These are phyloP conservation scores for Plasmodium vivax DNA, from an alignment of 169 alveolate genomes.

Conservation along the genomic window DNA sequence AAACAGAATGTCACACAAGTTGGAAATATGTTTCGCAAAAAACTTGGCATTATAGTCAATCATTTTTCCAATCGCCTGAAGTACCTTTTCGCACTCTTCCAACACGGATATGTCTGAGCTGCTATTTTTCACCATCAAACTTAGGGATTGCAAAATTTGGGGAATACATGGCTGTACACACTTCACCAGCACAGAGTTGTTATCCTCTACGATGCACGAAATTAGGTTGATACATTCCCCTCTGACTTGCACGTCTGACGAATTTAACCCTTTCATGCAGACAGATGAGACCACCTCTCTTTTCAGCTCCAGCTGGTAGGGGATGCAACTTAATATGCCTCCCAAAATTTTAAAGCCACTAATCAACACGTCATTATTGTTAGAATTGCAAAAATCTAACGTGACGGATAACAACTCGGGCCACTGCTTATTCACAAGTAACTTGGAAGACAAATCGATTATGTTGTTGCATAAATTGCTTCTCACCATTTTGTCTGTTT, in stretches of 20 bases:
- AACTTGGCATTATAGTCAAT: constrained; percentile 83
- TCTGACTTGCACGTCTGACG: constrained; percentile 77
- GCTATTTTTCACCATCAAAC: constrained; percentile 78
- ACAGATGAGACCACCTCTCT: constrained; percentile 69
- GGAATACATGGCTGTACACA: constrained; percentile 80
- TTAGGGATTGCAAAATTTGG: constrained; percentile 77
- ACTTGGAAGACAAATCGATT: constrained; percentile 78
- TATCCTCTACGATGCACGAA: constrained; percentile 78
- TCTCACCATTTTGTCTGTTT: constrained; percentile 79
- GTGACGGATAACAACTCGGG: constrained; percentile 82
- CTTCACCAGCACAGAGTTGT: constrained; percentile 68
- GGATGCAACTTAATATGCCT: constrained; percentile 79
- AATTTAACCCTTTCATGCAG: constrained; percentile 78
- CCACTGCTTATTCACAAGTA: constrained; percentile 81
- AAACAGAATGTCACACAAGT: constrained; percentile 77
- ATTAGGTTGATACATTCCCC: constrained; percentile 83
- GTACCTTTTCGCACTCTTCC: constrained; percentile 83
- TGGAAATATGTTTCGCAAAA: constrained; percentile 77
- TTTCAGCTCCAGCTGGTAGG: constrained; percentile 75
- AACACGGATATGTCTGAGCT: constrained; percentile 76
- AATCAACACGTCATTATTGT: constrained; percentile 78
- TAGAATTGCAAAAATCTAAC: constrained; percentile 78
- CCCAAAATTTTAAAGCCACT: constrained; percentile 84
- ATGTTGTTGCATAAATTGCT: constrained; percentile 83
- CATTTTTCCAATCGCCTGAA: constrained; percentile 81